Evolutionary conservation across 345 rosid genomes (phyloP).

Genomic region (Bruguiera parviflora): DNA sequence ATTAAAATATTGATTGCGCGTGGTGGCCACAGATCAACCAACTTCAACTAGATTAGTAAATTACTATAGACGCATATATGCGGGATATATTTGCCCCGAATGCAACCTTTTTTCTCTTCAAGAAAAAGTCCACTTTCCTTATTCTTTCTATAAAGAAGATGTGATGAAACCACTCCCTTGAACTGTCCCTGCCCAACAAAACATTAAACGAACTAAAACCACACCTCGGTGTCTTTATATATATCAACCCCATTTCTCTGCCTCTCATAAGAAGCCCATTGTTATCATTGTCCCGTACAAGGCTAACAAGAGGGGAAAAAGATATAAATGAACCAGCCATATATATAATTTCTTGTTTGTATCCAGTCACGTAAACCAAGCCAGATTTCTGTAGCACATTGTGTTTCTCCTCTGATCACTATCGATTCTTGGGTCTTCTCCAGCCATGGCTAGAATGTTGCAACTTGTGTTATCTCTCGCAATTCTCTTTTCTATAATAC

Average conservation of each 20-base stretch:
- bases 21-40: too few relatives aligned
- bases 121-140: too few relatives aligned
- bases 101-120: background rate
- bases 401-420: too few relatives aligned
- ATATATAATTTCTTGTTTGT: background rate
- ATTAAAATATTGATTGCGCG: too few relatives aligned
- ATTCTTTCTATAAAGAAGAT: too few relatives aligned
- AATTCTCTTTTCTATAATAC: conserved; percentile 13
- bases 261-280: background rate
- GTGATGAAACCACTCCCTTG: background rate
- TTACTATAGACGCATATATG: too few relatives aligned
- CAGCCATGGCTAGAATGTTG: conserved; percentile 2
- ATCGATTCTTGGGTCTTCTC: background rate
- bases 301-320: background rate
- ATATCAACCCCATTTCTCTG: conserved; percentile 4
- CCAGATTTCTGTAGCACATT: background rate
- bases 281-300: background rate
- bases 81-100: background rate
- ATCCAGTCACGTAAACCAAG: background rate
- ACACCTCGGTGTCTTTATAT: background rate
- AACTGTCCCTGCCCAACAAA: background rate
- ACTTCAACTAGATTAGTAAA: too few relatives aligned
- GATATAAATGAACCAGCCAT: background rate
- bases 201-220: conserved; percentile 1
- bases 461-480: background rate